Conservation (phyloP, 2,329 filamentous ascomycete species). For the Lecanicillium sp. region DNA sequence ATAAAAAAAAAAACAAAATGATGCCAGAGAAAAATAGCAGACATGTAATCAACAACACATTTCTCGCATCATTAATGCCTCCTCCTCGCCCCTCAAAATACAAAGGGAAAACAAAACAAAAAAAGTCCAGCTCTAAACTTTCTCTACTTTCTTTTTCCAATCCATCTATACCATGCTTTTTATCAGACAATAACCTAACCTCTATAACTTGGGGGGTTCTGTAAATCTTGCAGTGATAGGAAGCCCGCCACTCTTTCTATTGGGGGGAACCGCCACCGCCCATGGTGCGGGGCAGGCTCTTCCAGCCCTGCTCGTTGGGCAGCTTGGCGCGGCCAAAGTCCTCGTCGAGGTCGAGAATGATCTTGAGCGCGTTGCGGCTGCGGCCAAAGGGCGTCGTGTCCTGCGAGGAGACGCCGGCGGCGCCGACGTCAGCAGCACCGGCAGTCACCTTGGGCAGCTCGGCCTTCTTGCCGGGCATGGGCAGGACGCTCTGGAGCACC, state of each 20-base stretch:
- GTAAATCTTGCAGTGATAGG: too few relatives aligned
- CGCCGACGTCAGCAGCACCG: slow-evolving; percentile 57
- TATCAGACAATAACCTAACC: background rate
- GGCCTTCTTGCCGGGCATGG: slow-evolving; percentile 57
- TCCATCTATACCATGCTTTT: background rate
- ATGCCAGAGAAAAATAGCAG: slow-evolving; percentile 13
- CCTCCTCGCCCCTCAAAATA: too few relatives aligned
- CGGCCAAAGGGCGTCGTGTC: slow-evolving; percentile 46
- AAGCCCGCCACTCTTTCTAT: slow-evolving; percentile 2
- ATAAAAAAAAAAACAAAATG: slow-evolving; percentile 12
- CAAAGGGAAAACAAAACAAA: slow-evolving; percentile 11
- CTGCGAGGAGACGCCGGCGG: slow-evolving; percentile 31
- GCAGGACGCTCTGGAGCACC: slow-evolving; percentile 73
- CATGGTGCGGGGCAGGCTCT: slow-evolving; percentile 45
- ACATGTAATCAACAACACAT: slow-evolving; percentile 11
- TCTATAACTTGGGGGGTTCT: too few relatives aligned
- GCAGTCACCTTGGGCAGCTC: slow-evolving; percentile 47
- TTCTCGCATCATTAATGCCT: slow-evolving; percentile 8
- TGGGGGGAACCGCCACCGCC: slow-evolving; percentile 30
- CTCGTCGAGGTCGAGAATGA: slow-evolving; percentile 89
- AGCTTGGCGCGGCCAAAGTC: slow-evolving; percentile 76
- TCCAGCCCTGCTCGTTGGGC: slow-evolving; percentile 48
- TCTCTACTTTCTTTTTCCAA: background rate
- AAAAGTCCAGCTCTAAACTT: too few relatives aligned
- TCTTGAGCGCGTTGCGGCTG: slow-evolving; percentile 88